Evolutionary conservation across 2,329 filamentous ascomycete species (phyloP).

Genomic region (Grosmannia serpens): DNA sequence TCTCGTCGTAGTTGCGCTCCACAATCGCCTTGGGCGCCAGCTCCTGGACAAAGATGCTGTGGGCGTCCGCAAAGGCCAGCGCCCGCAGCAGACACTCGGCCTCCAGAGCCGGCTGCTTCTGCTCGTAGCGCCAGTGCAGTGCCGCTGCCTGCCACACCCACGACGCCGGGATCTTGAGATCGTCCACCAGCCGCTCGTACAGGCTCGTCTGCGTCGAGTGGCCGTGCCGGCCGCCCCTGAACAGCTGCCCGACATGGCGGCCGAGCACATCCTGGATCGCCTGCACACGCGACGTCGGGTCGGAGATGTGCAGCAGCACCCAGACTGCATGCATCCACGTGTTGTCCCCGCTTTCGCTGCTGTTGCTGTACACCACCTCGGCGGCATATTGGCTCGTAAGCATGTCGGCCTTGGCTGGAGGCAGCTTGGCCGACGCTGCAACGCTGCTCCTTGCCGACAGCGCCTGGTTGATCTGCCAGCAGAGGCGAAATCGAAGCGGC

Average conservation of each 20-base stretch:
- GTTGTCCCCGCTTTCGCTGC: slow-evolving; percentile 33
- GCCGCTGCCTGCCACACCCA: slow-evolving; percentile 89
- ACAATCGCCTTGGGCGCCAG: slow-evolving; percentile 78
- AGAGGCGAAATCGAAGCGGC: slow-evolving; percentile 62
- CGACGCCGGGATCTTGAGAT: slow-evolving; percentile 56
- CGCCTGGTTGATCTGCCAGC: slow-evolving; percentile 74
- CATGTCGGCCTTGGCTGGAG: slow-evolving; percentile 56
- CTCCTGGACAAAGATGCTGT: slow-evolving; percentile 66
- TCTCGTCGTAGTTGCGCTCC: slow-evolving; percentile 60
- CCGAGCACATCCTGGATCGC: slow-evolving; percentile 64
- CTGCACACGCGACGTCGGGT: slow-evolving; percentile 48
- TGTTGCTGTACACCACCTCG: slow-evolving; percentile 16
- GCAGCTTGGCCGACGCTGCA: slow-evolving; percentile 33
- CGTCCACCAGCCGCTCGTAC: slow-evolving; percentile 40
- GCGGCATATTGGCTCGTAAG: slow-evolving; percentile 30
- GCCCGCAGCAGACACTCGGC: slow-evolving; percentile 73
- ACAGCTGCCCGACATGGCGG: slow-evolving; percentile 57
- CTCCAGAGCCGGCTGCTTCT: slow-evolving; percentile 57
- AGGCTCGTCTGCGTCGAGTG: slow-evolving; percentile 31
- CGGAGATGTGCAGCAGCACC: slow-evolving; percentile 65
- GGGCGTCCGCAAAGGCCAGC: slow-evolving; percentile 65
- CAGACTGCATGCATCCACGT: slow-evolving; percentile 64
- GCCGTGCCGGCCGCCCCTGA: slow-evolving; percentile 22
- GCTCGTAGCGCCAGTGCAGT: slow-evolving; percentile 63
- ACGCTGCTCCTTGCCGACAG: slow-evolving; percentile 35